Conservation (phyloP, 2,329 filamentous ascomycete genomes). For the Penicillium sp. region DNA sequence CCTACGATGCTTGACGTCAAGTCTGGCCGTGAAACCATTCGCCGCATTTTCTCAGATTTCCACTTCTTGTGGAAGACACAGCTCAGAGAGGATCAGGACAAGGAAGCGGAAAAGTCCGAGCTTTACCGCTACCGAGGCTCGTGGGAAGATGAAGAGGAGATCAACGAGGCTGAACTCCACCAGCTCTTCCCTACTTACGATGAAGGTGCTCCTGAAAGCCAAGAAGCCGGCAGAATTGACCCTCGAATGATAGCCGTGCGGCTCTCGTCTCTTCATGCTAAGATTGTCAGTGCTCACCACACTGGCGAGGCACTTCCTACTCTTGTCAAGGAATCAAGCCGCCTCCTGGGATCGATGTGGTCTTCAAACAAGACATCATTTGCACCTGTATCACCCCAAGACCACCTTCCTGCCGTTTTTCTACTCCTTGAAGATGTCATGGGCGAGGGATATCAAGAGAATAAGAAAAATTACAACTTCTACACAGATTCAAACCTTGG, state of each 20-base stretch:
- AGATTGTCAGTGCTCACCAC: slow-evolving; percentile 44
- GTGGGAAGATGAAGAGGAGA: slow-evolving; percentile 73
- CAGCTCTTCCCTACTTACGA: slow-evolving; percentile 82
- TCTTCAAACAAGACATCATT: slow-evolving; percentile 29
- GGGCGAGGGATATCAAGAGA: slow-evolving; percentile 50
- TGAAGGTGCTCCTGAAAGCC: slow-evolving; percentile 50
- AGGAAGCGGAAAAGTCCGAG: slow-evolving; percentile 72
- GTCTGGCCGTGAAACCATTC: slow-evolving; percentile 58
- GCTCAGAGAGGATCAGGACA: slow-evolving; percentile 74
- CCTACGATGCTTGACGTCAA: slow-evolving; percentile 43
- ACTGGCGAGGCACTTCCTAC: slow-evolving; percentile 36
- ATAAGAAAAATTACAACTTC: slow-evolving; percentile 73
- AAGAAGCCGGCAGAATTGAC: slow-evolving; percentile 38
- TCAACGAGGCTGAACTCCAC: slow-evolving; percentile 73
- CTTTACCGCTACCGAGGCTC: slow-evolving; percentile 83
- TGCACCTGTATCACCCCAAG: slow-evolving; percentile 45
- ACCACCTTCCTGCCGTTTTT: slow-evolving; percentile 68
- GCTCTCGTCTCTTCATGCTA: slow-evolving; percentile 63
- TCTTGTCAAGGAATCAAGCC: slow-evolving; percentile 41
- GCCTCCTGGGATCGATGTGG: slow-evolving; percentile 42
- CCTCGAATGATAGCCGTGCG: slow-evolving; percentile 62
- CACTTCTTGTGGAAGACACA: slow-evolving; percentile 80
- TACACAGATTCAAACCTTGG: slow-evolving; percentile 79
- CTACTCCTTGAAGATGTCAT: slow-evolving; percentile 67
- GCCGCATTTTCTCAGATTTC: slow-evolving; percentile 70